Evolutionary conservation across 768 basidiomycete genomes (phyloP), one percentile per base, ranked within the genome.

Genomic region (Steccherinum ochraceum): DNA sequence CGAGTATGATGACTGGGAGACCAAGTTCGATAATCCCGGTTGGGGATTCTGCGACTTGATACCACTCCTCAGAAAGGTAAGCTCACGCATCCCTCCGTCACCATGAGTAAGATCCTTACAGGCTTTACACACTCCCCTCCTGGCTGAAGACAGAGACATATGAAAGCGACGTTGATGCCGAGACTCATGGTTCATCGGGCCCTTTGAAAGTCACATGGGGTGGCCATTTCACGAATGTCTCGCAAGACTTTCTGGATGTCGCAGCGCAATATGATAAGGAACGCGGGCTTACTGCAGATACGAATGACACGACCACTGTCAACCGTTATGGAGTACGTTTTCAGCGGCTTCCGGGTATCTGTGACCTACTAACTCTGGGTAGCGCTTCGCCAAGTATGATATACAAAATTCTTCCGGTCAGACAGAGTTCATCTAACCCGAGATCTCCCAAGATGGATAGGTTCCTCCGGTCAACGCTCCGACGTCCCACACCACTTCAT

Each of bases 1-100:
- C 0, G 82, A 84, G 57, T 82, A 77, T 45, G 78, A 84, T 53
- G 76, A 77, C 49, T 83, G 81, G 82, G 74, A 75, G 39, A 55
- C 45, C 11, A 60, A 70, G 0, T 61, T 75, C 25, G 71, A 71
- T 1, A 81, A 83, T 57, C 60, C 72, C 4, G 83, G 81, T 1
- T 84, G 83, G 83, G 67, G 79, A 3, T 75, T 78, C 0, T 67
- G 70, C 47, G 66, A 78, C 35, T 54, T 84, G 4, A 74, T 83
- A 35, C 81, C 83, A 0, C 64, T 82, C 12, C 53, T 80, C 21
- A 73, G 68, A 49, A 81, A 82, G 71, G 41, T 43, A n/a, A 10
- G 18, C 21, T 7, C 16, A n/a, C n/a, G n/a, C n/a, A n/a, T n/a
- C n/a, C n/a, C n/a, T n/a, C n/a, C n/a, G n/a, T n/a, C n/a, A n/a